Base-by-base conservation (phyloP, 1,139 yeast species). In the Suhomyces maxii region DNA sequence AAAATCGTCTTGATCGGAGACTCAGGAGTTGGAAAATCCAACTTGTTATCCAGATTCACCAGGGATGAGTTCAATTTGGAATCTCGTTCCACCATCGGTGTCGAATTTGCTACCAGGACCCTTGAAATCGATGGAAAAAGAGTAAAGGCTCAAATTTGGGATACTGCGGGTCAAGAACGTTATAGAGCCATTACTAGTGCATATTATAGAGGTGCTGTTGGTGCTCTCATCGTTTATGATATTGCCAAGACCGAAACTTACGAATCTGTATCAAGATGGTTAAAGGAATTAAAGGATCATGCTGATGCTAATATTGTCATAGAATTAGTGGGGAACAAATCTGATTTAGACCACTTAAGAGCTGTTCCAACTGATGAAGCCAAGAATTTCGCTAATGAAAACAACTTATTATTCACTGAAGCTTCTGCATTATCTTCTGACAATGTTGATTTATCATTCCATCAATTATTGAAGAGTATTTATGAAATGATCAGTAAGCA, bases 361-460 rank as follows among this genome's bases (percentile, higher is more conserved):
- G 97, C 97, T 1, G 96, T 95, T 26, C 97, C 99, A 50, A 91
- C 98, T 36, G 99, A 93, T 50, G 99, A 93, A 70, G 99, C 99
- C 47, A 87, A 84, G 68, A 87, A 86, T 64, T 93, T 93, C 74
- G 97, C 99, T 41, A 83, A 88, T 52, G 99, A 95, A 69, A 91
- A 93, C 72, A 89, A 82, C 65, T 77, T 93, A 59, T 77, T 93
- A 60, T 93, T 93, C 67, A 91, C 97, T 42, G 99, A 93, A 73
- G 96, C 99, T n/a, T 86, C 96, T 50, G 99, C 99, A 14, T 79
- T 95, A 55, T 90, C 90, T 60, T 86, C 96, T 37, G 95, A 93
- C 61, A 95, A 95, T 67, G 99, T 93, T 49, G 99, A 93, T 65
- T 79, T 84, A 56, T 93, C 97, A 5, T 93, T 93, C 80, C 90